Base-by-base conservation (phyloP, 352 stramenopile species). In the Phytophthora podocarpi region DNA sequence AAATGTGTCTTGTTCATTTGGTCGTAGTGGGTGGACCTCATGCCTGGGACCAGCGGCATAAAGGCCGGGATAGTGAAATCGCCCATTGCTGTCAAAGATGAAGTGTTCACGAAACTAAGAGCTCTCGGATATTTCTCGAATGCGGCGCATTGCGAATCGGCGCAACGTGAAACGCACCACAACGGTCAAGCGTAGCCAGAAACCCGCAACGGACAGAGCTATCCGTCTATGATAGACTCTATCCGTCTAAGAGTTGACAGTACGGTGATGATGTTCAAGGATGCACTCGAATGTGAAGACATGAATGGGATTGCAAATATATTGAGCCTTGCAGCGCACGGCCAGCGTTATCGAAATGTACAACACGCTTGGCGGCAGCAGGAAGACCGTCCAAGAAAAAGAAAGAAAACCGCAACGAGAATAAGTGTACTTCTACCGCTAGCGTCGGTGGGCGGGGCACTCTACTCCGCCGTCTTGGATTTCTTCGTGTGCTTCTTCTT, bases 401-500 rank as follows among this genome's bases (percentile, higher is more conserved):
- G 28, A 42, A n/a, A n/a, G 32, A 43, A 53, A 62, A 67, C 43
- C 42, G 50, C 59, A 76, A 74, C 43, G 46, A 74, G 65, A 67
- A 65, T 73, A 81, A 80, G 48, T 79, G 72, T 78, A 72, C 74
- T 72, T 64, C 69, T 72, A 69, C 69, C 65, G 60, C 54, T 68
- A 74, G 64, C 48, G 59, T 66, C 58, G 54, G 49, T 67, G 51
- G 32, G 65, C 46, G 26, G 45, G 48, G 53, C 27, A 57, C 68
- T 83, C 74, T 88, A 86, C 75, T 81, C 72, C 55, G 74, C 73
- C 72, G 85, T 87, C 70, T 89, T 93, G 48, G 69, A 65, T 78
- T 92, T 91, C 71, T 91, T 93, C 54, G 77, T 87, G 67, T 83
- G 74, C 68, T 89, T 89, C 71, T 92, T 90, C 71, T 87, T 87